Percentiles rank a stretch among this genome's conserved stretches.
Evolutionary conservation across 768 basidiomycete genomes (phyloP).

Genomic region (Postia placenta): DNA sequence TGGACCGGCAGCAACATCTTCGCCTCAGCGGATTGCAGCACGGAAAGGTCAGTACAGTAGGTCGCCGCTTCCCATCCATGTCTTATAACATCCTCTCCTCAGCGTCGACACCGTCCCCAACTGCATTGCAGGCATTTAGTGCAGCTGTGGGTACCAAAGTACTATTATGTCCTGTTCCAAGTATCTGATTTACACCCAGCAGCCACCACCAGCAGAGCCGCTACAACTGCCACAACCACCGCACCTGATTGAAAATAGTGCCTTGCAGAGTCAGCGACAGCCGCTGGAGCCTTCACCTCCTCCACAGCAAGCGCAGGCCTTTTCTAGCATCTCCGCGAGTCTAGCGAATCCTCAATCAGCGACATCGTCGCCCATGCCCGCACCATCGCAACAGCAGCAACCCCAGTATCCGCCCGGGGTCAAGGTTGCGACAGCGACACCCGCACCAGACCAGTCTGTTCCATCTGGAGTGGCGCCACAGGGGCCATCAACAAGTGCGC

Average conservation of each 20-base stretch:
- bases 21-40: constrained; percentile 44
- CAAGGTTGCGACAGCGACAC: constrained; percentile 38
- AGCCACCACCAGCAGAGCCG: constrained; percentile 29
- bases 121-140: constrained; percentile 11
- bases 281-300: constrained; percentile 38
- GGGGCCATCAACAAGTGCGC: constrained; percentile 24
- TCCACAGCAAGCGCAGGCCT: constrained; percentile 44
- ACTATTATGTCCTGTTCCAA: constrained; percentile 12
- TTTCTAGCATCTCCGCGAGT: constrained; percentile 9
- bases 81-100: no score
- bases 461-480: constrained; percentile 27
- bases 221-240: constrained; percentile 34
- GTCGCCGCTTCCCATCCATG: no score
- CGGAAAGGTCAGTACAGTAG: constrained; percentile 46
- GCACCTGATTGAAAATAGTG: constrained; percentile 29
- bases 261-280: constrained; percentile 12
- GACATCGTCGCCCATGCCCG: constrained; percentile 27
- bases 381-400: constrained; percentile 18
- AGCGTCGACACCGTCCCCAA: constrained; percentile 25
- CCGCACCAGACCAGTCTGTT: constrained; percentile 23
- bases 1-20: constrained; percentile 46
- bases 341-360: constrained; percentile 1
- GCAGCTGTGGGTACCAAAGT: constrained; percentile 9
- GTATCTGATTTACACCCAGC: constrained; percentile 21
- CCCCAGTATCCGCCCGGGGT: constrained; percentile 69